Base-by-base conservation (phyloP, 495 filamentous ascomycete species). In the Xanthoparmelia taractica region DNA sequence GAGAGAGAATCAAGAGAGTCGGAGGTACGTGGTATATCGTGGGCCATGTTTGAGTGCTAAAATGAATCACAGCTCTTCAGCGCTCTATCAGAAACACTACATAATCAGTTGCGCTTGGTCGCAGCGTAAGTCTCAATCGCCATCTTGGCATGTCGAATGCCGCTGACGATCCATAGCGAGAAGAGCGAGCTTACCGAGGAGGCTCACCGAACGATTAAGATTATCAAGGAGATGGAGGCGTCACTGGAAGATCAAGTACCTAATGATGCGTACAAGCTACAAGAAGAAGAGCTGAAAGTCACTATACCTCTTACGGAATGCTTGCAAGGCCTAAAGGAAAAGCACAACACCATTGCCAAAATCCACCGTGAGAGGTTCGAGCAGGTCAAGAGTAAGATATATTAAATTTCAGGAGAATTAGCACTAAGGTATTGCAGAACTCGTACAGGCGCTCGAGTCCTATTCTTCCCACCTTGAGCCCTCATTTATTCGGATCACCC, bases 401-500 rank as follows among this genome's bases (percentile, higher is more conserved):
- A 68, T 56, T 29, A 23, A 8, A 8, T 13, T 11, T 34, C 40
- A 60, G 38, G 64, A 73, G 65, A 74, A 59, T 38, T 23, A 58
- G 27, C 58, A 64, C 77, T 80, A 63, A 80, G 60, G 27, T 11
- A 23, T 15, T 15, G 27, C 68, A 97, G 92, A 96, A 79, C 85
- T 99, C 63, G 90, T 90, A 13, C 85, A 93, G 73, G 93, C 92
- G 2, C 86, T 99, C 18, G 87, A 96, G 71, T 96, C 92, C 47
- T 97, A 96, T 70, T 92, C 94, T 0, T 91, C 89, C 20, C 93
- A 96, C 71, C 88, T 99, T 41, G 94, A 99, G 73, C 72, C 88
- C 23, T 86, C 85, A 8, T 95, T 96, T 70, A 81, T 97, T 65
- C 80, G 84, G 66, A 83, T 97, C 68, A 78, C 82, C 15, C 80